Base-by-base conservation (phyloP, 306 rosid genomes). In the Prunus campanulata region DNA sequence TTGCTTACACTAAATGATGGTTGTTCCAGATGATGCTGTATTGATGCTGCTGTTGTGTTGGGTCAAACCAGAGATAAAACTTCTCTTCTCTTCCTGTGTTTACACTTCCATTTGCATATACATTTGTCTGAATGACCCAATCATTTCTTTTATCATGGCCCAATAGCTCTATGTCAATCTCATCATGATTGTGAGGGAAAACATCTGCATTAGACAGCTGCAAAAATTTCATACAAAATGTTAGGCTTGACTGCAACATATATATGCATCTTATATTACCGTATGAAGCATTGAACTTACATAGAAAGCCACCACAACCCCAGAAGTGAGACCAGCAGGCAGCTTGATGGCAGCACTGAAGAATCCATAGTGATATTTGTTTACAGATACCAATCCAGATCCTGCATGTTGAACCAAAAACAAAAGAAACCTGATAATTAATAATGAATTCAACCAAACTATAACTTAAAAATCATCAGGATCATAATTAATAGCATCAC, bases 61-160 rank as follows among this genome's bases (percentile, higher is more conserved):
- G 98, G 68, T 95, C 98, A 76, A 95, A 95, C 98, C 97, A 95
- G 75, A 90, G 87, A 74, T 95, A 87, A 81, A 95, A 95, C 77
- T 92, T 95, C 85, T 95, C 98, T 61, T 95, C 98, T 79, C 98
- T 92, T 63, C 98, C 98, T 12, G 96, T 95, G 87, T 84, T 83
- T 52, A 89, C 92, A 68, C 98, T 95, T 81, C 98, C 98, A 87
- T 90, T 90, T 39, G 91, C 90, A 74, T 95, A 95, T 3, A 95
- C 16, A 59, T 95, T 95, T 73, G 97, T 95, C 72, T 95, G 98
- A 77, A 95, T 68, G 32, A 86, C 93, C 98, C 98, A 95, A 22
- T 89, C 90, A 39, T 89, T 95, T 81, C 96, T 88, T 74, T 82
- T 85, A 13, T 94, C 98, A 83, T 94, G 98, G 14, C 98, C 98